A percentile compares a stretch with the other conserved stretches of the same genome.
These are phyloP conservation scores for Rhododendron simsii DNA, from an alignment of 148 eudicot species.

Conservation along the genomic window DNA sequence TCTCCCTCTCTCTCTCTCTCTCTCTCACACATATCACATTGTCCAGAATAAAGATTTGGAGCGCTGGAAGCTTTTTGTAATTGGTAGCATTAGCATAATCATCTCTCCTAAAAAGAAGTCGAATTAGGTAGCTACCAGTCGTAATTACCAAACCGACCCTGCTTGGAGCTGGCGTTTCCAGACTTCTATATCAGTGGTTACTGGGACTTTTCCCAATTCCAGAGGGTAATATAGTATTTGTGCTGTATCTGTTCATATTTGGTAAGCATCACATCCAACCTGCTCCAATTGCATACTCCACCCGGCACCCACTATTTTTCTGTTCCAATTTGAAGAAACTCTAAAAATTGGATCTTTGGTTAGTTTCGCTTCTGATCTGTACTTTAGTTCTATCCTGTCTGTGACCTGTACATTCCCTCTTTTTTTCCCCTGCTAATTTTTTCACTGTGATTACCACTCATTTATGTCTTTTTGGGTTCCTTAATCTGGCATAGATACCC, in stretches of 20 bases:
- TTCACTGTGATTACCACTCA: not conserved
- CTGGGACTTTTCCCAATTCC: not conserved
- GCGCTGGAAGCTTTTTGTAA: not conserved
- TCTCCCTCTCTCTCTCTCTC: not conserved
- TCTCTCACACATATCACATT: no score
- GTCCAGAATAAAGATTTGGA: not conserved
- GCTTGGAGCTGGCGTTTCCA: not conserved
- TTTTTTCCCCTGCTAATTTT: not conserved
- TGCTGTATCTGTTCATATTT: not conserved
- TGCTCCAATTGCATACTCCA: not conserved
- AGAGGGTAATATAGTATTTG: not conserved
- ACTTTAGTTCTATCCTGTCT: not conserved
- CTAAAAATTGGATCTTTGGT: not conserved
- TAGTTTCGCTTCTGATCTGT: conserved; percentile 4
- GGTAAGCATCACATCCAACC: not conserved
- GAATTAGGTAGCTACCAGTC: not conserved
- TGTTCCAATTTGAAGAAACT: not conserved
- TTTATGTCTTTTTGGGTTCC: not conserved
- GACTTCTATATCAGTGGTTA: not conserved
- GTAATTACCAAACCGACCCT: conserved; percentile 7
- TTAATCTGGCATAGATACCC: not conserved
- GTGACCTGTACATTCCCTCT: not conserved
- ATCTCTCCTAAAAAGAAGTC: not conserved
- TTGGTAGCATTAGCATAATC: not conserved
- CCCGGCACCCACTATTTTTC: not conserved